Evolutionary conservation across 768 basidiomycete species (phyloP).

Genomic region (Suillus weaverae): DNA sequence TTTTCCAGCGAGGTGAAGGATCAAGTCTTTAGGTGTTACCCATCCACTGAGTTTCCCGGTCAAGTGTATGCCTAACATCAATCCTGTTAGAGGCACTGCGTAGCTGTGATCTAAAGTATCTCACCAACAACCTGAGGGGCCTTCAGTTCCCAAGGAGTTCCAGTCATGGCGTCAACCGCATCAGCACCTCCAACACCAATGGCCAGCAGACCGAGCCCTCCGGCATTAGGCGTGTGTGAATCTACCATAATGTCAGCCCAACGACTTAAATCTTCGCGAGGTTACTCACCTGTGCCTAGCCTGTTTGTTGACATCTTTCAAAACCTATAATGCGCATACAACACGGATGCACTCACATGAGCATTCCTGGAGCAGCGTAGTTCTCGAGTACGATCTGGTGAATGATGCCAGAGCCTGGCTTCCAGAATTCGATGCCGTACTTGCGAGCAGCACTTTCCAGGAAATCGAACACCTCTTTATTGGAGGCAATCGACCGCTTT

Average conservation of each 20-base stretch:
- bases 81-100: background rate
- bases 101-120: conserved; percentile 17
- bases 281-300: conserved; percentile 72
- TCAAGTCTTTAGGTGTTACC: conserved; percentile 95
- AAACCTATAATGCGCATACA: conserved; percentile 9
- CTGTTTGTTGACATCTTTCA: conserved; percentile 36
- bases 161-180: conserved; percentile 97
- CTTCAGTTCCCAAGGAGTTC: conserved; percentile 97
- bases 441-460: conserved; percentile 87
- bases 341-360: conserved; percentile 59
- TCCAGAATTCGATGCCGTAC: conserved; percentile 98
- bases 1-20: conserved; percentile 90
- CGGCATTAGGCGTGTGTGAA: conserved; percentile 97
- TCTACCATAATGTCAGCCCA: conserved; percentile 45
- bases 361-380: conserved; percentile 92
- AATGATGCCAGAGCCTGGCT: conserved; percentile 87
- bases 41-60: conserved; percentile 87
- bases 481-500: conserved; percentile 80
- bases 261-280: background rate
- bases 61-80: conserved; percentile 71
- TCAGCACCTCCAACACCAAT: conserved; percentile 99
- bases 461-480: conserved; percentile 98
- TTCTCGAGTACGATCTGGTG: conserved; percentile 99
- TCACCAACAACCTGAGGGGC: conserved; percentile 81
- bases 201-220: conserved; percentile 93